Conservation (phyloP, 2,329 filamentous ascomycete species). For the Xylariaceae sp. region DNA sequence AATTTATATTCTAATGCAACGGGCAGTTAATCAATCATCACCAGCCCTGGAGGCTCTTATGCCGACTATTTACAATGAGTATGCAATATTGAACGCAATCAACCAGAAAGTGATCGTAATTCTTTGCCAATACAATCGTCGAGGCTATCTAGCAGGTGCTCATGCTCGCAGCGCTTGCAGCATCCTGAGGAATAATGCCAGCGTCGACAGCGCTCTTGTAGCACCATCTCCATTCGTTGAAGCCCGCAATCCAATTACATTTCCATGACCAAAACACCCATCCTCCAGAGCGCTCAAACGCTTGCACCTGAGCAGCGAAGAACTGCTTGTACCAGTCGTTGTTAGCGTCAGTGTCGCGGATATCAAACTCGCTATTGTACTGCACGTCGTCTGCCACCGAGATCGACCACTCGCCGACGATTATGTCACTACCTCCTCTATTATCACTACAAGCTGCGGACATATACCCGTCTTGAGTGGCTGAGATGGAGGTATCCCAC, state of each 20-base stretch:
- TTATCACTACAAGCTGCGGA: conserved; percentile 54
- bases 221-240: conserved; percentile 56
- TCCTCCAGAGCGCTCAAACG: conserved; percentile 60
- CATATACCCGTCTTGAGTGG: conserved; percentile 58
- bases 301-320: conserved; percentile 62
- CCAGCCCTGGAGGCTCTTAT: too few species aligned
- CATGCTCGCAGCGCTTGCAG: conserved; percentile 28
- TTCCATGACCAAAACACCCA: conserved; percentile 72
- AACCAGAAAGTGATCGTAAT: too few species aligned
- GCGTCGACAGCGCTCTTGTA: conserved; percentile 47
- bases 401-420: conserved; percentile 67
- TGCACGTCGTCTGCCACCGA: conserved; percentile 57
- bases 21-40: too few species aligned
- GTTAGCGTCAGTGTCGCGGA: conserved; percentile 46
- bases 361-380: conserved; percentile 48
- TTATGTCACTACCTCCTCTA: conserved; percentile 49
- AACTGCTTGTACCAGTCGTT: conserved; percentile 60
- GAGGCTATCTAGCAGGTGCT: conserved; percentile 28
- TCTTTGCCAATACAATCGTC: not conserved
- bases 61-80: too few species aligned
- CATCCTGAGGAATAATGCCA: conserved; percentile 38
- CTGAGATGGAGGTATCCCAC: conserved; percentile 53
- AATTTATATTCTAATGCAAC: too few species aligned
- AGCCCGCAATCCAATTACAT: conserved; percentile 45
- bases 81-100: too few species aligned